These are phyloP conservation scores for Geranomyces michiganensis DNA, from an alignment of 192 early-diverging fungal genomes.

Conservation along the genomic window DNA sequence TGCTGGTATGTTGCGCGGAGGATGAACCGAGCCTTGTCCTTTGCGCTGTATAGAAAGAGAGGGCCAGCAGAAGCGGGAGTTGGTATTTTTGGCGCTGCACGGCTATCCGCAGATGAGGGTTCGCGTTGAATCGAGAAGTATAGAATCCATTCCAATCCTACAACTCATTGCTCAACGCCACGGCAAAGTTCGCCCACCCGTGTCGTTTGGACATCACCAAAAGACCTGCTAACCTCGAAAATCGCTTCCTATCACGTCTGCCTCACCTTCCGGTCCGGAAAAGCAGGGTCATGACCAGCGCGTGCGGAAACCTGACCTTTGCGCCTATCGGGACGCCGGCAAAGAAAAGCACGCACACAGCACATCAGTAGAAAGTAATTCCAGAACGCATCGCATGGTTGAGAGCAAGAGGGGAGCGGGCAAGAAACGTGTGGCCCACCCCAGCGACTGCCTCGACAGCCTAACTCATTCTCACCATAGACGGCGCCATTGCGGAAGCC, in stretches of 20 bases:
- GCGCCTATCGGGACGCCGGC: slow-evolving; percentile 49
- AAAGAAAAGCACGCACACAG: not conserved
- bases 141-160: no score
- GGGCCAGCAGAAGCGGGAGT: not conserved
- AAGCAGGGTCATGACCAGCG: slow-evolving; percentile 93
- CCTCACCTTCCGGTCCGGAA: slow-evolving; percentile 84
- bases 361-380: not conserved
- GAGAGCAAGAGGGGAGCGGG: no score
- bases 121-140: no score
- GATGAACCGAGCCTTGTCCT: slow-evolving; percentile 77
- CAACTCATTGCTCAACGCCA: no score
- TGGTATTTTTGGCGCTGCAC: not conserved
- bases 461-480: slow-evolving; percentile 77
- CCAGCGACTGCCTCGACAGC: no score
- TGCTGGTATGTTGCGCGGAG: slow-evolving; percentile 87
- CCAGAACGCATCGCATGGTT: no score
- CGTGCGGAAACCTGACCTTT: slow-evolving; percentile 96
- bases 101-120: no score
- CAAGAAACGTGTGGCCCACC: no score
- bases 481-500: slow-evolving; percentile 94
- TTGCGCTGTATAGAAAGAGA: slow-evolving; percentile 51
- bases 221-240: no score
- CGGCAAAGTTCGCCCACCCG: no score
- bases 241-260: no score
- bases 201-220: no score